These are phyloP conservation scores for Penicillium paxilli DNA, from an alignment of 495 filamentous ascomycete genomes.

Conservation along the genomic window DNA sequence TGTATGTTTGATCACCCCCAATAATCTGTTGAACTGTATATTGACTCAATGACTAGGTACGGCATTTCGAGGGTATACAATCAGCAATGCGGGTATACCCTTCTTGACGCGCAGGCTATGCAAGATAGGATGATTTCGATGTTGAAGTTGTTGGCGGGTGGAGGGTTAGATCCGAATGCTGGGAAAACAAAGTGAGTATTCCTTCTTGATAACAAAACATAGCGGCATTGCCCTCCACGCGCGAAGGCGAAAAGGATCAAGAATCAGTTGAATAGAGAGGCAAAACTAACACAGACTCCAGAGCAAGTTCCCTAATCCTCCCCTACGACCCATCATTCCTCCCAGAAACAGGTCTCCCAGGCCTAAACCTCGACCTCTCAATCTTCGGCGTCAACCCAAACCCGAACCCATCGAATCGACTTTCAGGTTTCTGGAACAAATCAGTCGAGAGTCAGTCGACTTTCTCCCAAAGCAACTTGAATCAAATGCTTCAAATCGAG, in stretches of 20 bases:
- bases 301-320: constrained; percentile 76
- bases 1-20: constrained; percentile 44
- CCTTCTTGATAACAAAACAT: too few relatives aligned
- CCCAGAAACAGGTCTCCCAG: constrained; percentile 61
- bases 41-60: too few relatives aligned
- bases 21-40: not conserved
- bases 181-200: constrained; percentile 65
- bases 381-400: constrained; percentile 20
- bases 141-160: constrained; percentile 53
- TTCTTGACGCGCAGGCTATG: constrained; percentile 75
- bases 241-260: too few relatives aligned
- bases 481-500: constrained; percentile 30
- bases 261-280: too few relatives aligned
- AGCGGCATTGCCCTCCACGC: too few relatives aligned
- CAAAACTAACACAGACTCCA: constrained; percentile 30
- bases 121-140: constrained; percentile 70
- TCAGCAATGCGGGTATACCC: constrained; percentile 84
- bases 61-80: constrained; percentile 81
- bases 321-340: constrained; percentile 86
- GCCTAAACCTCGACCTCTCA: constrained; percentile 56
- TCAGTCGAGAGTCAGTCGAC: constrained; percentile 29
- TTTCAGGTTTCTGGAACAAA: constrained; percentile 21
- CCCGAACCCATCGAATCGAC: not conserved
- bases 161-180: constrained; percentile 67
- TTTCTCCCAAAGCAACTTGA: constrained; percentile 20